Conservation (phyloP, 305 asterid genomes). For the Plantago coronopus region DNA sequence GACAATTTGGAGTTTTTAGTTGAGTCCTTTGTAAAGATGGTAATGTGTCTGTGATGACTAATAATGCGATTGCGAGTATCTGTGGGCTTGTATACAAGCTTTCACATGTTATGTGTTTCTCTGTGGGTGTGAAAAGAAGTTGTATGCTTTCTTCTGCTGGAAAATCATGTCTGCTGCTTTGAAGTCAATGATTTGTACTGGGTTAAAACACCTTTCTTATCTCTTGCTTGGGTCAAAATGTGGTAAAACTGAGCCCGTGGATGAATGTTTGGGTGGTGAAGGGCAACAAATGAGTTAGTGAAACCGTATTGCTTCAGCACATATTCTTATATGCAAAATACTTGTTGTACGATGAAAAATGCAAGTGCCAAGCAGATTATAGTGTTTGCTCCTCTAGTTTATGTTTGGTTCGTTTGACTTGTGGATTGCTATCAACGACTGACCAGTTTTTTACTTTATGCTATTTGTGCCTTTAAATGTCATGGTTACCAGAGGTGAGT, state of each 20-base stretch:
- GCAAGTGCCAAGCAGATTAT: too few relatives aligned
- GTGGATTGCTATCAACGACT: conserved; percentile 18
- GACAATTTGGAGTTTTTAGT: not conserved
- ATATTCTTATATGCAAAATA: too few relatives aligned
- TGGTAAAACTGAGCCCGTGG: not conserved
- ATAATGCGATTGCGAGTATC: not conserved
- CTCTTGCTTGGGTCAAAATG: not conserved
- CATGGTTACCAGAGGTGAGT: not conserved
- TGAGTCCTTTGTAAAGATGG: not conserved
- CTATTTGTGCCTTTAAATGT: not conserved
- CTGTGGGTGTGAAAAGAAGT: not conserved
- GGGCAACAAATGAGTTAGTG: conserved; percentile 7
- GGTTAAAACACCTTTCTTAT: not conserved
- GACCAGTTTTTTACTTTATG: conserved; percentile 1
- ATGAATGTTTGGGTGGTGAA: conserved; percentile 3
- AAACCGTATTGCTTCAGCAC: conserved; percentile 13
- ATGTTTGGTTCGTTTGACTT: conserved; percentile 14
- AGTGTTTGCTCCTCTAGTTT: not conserved
- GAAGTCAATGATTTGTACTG: not conserved
- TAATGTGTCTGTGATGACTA: not conserved
- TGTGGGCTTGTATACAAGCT: conserved; percentile 2
- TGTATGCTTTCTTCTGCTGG: not conserved
- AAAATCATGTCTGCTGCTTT: not conserved
- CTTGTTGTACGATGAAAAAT: too few relatives aligned
- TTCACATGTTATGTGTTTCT: not conserved